Evolutionary conservation across 257 asterid species (phyloP).

Genomic region (Nicotiana tabacum): DNA sequence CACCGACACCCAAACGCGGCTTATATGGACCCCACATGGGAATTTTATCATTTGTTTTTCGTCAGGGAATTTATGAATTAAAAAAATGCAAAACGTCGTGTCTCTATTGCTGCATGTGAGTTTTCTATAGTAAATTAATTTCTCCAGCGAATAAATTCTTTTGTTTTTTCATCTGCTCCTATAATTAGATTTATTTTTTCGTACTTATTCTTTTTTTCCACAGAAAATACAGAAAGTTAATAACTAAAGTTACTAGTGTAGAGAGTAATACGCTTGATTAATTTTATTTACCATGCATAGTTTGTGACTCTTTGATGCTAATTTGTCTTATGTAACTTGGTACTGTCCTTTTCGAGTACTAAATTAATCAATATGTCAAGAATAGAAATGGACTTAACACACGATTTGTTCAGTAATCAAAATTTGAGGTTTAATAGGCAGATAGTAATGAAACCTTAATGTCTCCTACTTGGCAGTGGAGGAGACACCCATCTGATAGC

Average conservation of each 20-base stretch:
- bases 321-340: too few relatives aligned
- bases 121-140: not conserved
- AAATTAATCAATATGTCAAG: not conserved
- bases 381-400: too few relatives aligned
- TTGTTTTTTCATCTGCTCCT: not conserved
- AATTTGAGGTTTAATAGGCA: not conserved
- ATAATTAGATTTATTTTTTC: not conserved
- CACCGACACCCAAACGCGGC: not conserved
- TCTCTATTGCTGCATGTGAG: not conserved
- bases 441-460: not conserved
- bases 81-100: not conserved
- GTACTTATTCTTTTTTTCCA: too few relatives aligned
- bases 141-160: not conserved
- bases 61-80: too few relatives aligned
- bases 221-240: too few relatives aligned
- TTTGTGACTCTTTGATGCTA: too few relatives aligned
- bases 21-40: not conserved
- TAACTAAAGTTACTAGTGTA: too few relatives aligned
- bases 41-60: not conserved
- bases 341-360: too few relatives aligned
- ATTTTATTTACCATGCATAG: too few relatives aligned
- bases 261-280: too few relatives aligned
- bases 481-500: too few relatives aligned
- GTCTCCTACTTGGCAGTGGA: not conserved
- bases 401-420: not conserved